phyloP scores from a whole-genome alignment of 1,284 basidiomycete species.

The Cystobasidium slooffiae region DNA sequence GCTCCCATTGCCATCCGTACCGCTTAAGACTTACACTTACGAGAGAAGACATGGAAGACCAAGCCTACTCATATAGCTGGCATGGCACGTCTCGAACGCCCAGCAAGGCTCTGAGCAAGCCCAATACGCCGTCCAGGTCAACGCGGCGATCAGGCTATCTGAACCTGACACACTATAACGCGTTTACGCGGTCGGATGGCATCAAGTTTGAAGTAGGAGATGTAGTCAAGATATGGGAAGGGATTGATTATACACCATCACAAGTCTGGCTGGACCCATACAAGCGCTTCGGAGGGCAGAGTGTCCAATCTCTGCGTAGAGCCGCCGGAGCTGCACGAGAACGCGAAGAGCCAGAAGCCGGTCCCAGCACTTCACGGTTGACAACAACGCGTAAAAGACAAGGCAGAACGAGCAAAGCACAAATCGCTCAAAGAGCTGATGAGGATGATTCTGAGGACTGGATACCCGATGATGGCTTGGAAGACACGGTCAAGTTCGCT shows the following conservation, averaged over 20 bases:
- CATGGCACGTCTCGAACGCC: slow-evolving; percentile 35
- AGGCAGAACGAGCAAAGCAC: slow-evolving; percentile 27
- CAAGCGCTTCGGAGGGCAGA: slow-evolving; percentile 17
- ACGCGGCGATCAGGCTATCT: slow-evolving; percentile 39
- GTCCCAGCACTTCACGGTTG: slow-evolving; percentile 4
- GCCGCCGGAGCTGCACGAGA: background rate
- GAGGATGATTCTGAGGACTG: slow-evolving; percentile 36
- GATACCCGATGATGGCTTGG: slow-evolving; percentile 42
- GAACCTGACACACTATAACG: slow-evolving; percentile 43
- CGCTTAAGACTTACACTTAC: background rate
- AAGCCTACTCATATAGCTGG: slow-evolving; percentile 35
- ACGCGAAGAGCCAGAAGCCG: slow-evolving; percentile 2
- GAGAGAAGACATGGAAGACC: slow-evolving; percentile 6
- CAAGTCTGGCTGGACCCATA: slow-evolving; percentile 44
- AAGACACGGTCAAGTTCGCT: slow-evolving; percentile 40
- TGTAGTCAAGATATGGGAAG: slow-evolving; percentile 39
- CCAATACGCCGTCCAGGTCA: slow-evolving; percentile 36
- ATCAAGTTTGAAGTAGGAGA: slow-evolving; percentile 40
- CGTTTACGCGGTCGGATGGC: slow-evolving; percentile 40
- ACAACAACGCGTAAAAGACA: slow-evolving; percentile 12
- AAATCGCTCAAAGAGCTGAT: slow-evolving; percentile 22
- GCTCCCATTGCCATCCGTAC: background rate
- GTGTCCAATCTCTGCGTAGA: slow-evolving; percentile 21
- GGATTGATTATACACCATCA: slow-evolving; percentile 22
- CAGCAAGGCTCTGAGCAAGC: background rate